phyloP scores from a whole-genome alignment of 2,329 filamentous ascomycete genomes.

The Blastomyces parvus region DNA sequence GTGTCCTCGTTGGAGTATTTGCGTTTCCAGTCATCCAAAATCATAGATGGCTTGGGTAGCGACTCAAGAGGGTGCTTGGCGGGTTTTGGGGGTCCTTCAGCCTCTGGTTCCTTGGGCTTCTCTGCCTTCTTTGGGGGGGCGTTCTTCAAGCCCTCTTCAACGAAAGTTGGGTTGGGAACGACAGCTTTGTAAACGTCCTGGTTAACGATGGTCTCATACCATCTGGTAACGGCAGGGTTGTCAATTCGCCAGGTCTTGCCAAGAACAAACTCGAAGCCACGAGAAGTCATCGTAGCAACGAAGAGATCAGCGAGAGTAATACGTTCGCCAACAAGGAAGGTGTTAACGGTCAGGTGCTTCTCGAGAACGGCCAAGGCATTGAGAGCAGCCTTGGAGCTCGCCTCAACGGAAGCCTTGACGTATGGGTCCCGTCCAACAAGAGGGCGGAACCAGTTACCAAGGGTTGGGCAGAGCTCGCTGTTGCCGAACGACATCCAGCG shows the following conservation, averaged over 20 bases:
- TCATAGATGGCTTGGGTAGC: slow-evolving; percentile 68
- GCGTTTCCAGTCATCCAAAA: slow-evolving; percentile 97
- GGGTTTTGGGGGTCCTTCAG: slow-evolving; percentile 65
- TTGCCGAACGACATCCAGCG: slow-evolving; percentile 98
- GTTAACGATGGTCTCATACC: slow-evolving; percentile 90
- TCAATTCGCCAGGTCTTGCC: slow-evolving; percentile 77
- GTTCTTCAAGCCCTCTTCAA: slow-evolving; percentile 71
- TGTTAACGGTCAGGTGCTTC: slow-evolving; percentile 82
- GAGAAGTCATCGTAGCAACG: slow-evolving; percentile 64
- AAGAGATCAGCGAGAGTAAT: slow-evolving; percentile 95
- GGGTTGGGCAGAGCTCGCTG: slow-evolving; percentile 63
- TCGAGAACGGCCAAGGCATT: slow-evolving; percentile 67
- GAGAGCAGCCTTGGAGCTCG: slow-evolving; percentile 57
- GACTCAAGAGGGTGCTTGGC: slow-evolving; percentile 85
- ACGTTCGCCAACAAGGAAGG: slow-evolving; percentile 95
- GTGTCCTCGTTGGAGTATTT: slow-evolving; percentile 96
- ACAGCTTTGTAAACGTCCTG: slow-evolving; percentile 83
- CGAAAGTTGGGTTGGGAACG: slow-evolving; percentile 62
- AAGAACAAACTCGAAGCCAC: slow-evolving; percentile 89
- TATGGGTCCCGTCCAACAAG: slow-evolving; percentile 72
- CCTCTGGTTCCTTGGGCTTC: slow-evolving; percentile 50
- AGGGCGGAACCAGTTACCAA: slow-evolving; percentile 78
- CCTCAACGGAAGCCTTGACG: slow-evolving; percentile 97
- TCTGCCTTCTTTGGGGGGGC: slow-evolving; percentile 62
- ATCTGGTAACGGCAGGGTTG: slow-evolving; percentile 80